A percentile compares a stretch with the other conserved stretches of the same genome.
phyloP scores from a whole-genome alignment of 140 eudicot genomes.

The Senecio squalidus region DNA sequence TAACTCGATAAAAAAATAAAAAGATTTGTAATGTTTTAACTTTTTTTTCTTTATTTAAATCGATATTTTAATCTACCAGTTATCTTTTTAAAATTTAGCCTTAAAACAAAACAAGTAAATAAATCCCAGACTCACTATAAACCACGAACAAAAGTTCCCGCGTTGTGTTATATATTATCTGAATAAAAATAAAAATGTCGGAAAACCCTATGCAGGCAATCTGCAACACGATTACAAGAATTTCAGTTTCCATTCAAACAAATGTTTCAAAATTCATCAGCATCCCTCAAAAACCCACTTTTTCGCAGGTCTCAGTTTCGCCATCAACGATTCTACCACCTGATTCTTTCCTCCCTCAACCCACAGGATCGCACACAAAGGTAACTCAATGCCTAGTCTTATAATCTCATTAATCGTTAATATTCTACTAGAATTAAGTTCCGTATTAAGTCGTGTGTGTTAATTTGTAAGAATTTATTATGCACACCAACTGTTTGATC shows the following conservation, averaged over 20 bases:
- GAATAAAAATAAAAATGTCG: constrained; percentile 27
- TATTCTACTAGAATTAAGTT: background rate
- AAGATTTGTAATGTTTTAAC: too few species aligned
- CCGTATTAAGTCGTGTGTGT: background rate
- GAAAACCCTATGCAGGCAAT: constrained; percentile 67
- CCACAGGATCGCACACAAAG: constrained; percentile 23
- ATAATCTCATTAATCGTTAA: background rate
- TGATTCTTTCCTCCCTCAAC: constrained; percentile 25
- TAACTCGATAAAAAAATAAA: too few species aligned
- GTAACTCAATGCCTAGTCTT: constrained; percentile 14
- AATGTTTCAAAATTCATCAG: constrained; percentile 43
- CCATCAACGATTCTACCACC: constrained; percentile 15
- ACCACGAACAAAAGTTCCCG: constrained; percentile 1
- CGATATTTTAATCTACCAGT: too few species aligned
- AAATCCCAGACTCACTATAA: too few species aligned
- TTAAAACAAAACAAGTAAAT: too few species aligned
- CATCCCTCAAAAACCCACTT: constrained; percentile 20
- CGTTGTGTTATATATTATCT: background rate
- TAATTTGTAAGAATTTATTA: background rate
- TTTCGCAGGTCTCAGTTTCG: constrained; percentile 16
- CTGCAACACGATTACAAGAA: constrained; percentile 39
- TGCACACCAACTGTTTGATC: constrained; percentile 48
- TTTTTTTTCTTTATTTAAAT: too few species aligned
- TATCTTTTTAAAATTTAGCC: too few species aligned
- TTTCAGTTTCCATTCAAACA: constrained; percentile 52